phyloP scores from a whole-genome alignment of 2,329 filamentous ascomycete genomes.

The Ophiostoma australiae region DNA sequence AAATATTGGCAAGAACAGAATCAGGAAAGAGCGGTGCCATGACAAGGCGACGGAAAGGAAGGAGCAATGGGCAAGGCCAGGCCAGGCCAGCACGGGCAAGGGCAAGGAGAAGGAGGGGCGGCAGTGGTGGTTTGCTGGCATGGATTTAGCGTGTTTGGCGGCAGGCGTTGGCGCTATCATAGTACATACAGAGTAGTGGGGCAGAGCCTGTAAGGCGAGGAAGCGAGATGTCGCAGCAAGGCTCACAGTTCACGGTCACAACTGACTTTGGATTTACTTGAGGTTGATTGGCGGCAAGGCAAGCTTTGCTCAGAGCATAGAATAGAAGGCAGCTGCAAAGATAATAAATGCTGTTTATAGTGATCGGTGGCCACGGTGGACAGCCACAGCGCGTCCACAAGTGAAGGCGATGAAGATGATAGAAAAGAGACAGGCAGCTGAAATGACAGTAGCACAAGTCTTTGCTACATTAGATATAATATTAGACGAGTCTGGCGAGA shows the following conservation, averaged over 20 bases:
- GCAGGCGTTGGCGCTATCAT: not conserved
- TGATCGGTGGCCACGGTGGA: no score
- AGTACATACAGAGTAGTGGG: slow-evolving; percentile 18
- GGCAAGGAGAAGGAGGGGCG: slow-evolving; percentile 17
- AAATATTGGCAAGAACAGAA: not conserved
- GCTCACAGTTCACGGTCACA: not conserved
- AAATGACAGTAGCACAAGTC: not conserved
- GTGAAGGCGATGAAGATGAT: not conserved
- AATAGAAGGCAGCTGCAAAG: no score
- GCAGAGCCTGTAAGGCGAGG: slow-evolving; percentile 10
- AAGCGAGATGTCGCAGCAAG: not conserved
- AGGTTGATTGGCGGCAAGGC: no score
- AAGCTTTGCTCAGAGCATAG: no score
- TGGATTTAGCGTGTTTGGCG: slow-evolving; percentile 15
- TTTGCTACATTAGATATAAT: not conserved
- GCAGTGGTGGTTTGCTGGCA: slow-evolving; percentile 6
- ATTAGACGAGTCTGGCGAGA: not conserved
- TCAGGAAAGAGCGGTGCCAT: slow-evolving; percentile 6
- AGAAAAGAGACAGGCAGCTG: not conserved
- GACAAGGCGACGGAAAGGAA: slow-evolving; percentile 2
- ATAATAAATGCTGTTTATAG: no score
- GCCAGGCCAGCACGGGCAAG: not conserved
- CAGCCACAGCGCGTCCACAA: no score
- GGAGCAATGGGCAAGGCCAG: not conserved
- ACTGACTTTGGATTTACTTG: not conserved